Base-by-base conservation (phyloP, 2,329 filamentous ascomycete genomes). In the Phyllosticta citriasiana region DNA sequence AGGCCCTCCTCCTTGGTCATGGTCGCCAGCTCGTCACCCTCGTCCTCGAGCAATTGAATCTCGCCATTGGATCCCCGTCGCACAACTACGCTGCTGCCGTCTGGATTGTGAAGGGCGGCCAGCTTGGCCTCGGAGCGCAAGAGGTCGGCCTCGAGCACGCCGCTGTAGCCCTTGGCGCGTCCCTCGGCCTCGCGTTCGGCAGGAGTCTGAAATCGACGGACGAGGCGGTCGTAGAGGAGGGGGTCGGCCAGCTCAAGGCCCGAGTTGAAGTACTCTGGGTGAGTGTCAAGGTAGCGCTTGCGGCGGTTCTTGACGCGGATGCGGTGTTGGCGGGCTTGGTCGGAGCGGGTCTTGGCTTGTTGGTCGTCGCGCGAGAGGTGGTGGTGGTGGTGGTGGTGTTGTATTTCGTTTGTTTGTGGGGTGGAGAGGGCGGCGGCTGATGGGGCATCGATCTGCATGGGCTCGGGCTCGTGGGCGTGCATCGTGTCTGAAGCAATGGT, bases 221-320 rank as follows among this genome's bases (percentile, higher is more conserved):
- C 83, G 25, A 95, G 80, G 59, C 84, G 82, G 72, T 95, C 89
- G 77, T 96, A 96, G 33, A 95, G 82, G 8, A 93, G 77, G 0
- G 91, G 90, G 74, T 94, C 89, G 81, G 82, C 84, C 66, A 86
- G 79, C 73, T 87, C 85, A 63, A 87, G 82, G 60, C 80, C 79
- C 55, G 81, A 67, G 55, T 76, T 74, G 70, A 93, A 88, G 75
- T 95, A 96, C 59, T 84, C 81, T 2, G 87, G 86, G 69, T 93
- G 83, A 4, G 82, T 78, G 63, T 87, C 82, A 25, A 96, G 80
- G 70, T 91, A 95, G 67, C 87, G 85, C 66, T 88, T 87, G 14
- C 91, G 83, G 57, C 91, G 82, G 74, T 95, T 95, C 74, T 88
- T 90, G 26, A 83, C 76, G 35, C 79, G 77, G 57, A 90, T 81